A percentile compares a stretch with the other conserved stretches of the same genome.
phyloP scores from a whole-genome alignment of 805 yeast species.

The Sugiyamaella boreocaroliniensis region DNA sequence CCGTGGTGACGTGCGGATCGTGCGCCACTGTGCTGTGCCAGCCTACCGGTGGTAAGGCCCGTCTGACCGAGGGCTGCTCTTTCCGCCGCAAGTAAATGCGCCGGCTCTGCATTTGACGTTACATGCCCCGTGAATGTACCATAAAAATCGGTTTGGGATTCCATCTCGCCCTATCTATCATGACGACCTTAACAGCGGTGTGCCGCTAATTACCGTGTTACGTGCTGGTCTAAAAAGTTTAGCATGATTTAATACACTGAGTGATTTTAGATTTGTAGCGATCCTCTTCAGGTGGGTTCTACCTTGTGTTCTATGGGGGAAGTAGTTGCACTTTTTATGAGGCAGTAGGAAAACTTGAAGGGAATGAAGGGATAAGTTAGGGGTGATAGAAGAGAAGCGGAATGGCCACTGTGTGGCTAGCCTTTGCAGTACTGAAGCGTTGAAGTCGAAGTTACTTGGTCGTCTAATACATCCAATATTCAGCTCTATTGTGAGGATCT shows the following conservation, averaged over 20 bases:
- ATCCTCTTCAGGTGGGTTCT: no score
- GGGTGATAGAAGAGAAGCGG: no score
- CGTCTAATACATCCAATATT: no score
- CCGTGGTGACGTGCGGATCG: constrained; percentile 98
- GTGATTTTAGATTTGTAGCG: not conserved
- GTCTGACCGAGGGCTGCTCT: constrained; percentile 98
- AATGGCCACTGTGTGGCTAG: no score
- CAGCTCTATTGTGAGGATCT: no score
- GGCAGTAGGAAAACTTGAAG: no score
- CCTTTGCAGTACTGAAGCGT: no score
- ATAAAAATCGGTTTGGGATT: not conserved
- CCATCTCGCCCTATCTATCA: not conserved
- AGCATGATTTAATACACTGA: not conserved
- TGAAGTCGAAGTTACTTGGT: no score
- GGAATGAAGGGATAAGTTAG: no score
- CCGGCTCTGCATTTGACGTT: not conserved
- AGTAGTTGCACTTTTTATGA: no score
- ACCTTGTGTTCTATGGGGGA: no score
- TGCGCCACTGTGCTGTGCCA: constrained; percentile 97
- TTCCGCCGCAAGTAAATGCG: constrained; percentile 95
- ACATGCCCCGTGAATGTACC: not conserved
- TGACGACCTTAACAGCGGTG: not conserved
- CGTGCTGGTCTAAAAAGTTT: not conserved
- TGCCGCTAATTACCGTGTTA: not conserved
- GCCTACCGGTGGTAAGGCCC: constrained; percentile 99